Evolutionary conservation across 2,329 filamentous ascomycete species (phyloP).

Genomic region (Aspergillaceae sp.): DNA sequence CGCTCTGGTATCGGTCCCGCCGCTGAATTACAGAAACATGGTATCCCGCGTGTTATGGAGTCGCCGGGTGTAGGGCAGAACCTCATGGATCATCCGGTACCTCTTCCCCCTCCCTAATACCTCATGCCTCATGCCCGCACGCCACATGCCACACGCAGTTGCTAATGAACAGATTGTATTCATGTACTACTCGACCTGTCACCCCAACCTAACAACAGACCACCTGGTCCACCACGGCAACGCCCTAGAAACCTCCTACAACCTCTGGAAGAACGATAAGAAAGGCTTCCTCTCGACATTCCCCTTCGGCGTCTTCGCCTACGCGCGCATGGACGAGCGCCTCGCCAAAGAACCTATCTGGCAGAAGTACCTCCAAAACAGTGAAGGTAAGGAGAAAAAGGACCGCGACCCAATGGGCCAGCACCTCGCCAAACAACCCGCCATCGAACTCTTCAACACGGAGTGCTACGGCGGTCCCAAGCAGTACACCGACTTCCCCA

Average conservation of each 20-base stretch:
- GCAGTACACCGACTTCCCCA: slow-evolving; percentile 47
- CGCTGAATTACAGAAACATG: slow-evolving; percentile 33
- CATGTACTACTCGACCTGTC: slow-evolving; percentile 52
- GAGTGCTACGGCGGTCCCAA: slow-evolving; percentile 55
- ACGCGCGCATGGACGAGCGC: slow-evolving; percentile 53
- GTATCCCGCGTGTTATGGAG: slow-evolving; percentile 38
- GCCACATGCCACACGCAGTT: not conserved
- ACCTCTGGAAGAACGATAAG: slow-evolving; percentile 51
- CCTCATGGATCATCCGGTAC: slow-evolving; percentile 45
- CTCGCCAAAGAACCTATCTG: slow-evolving; percentile 48
- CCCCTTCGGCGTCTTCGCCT: slow-evolving; percentile 56
- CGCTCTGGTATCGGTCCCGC: slow-evolving; percentile 46
- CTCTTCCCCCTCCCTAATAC: not conserved
- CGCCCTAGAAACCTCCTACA: slow-evolving; percentile 43
- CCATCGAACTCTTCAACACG: slow-evolving; percentile 55
- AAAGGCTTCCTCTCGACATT: slow-evolving; percentile 52
- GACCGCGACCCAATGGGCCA: slow-evolving; percentile 55
- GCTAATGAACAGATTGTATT: slow-evolving; percentile 42
- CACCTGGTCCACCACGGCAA: slow-evolving; percentile 49
- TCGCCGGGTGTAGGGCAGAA: slow-evolving; percentile 47
- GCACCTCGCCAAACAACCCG: slow-evolving; percentile 44
- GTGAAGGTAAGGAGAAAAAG: slow-evolving; percentile 24
- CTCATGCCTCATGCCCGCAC: not conserved
- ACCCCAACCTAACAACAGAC: slow-evolving; percentile 48
- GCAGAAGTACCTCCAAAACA: slow-evolving; percentile 39